Conservation (phyloP, 345 rosid species). For the Gossypium longicalyx region DNA sequence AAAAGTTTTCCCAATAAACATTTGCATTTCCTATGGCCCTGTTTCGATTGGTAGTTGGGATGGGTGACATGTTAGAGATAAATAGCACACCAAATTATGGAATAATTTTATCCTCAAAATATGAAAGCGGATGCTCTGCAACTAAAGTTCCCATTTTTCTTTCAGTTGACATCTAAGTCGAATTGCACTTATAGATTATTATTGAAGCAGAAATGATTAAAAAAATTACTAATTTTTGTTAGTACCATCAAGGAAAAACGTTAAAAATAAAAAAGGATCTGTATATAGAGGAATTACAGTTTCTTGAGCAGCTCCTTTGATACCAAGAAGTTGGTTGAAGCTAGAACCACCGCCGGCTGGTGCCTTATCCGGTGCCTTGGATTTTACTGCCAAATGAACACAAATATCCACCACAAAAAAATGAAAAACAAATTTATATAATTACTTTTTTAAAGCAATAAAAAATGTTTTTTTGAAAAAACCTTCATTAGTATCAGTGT, state of each 20-base stretch:
- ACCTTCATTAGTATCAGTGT: conserved; percentile 83
- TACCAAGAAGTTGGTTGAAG: conserved; percentile 93
- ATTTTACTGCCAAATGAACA: conserved; percentile 37
- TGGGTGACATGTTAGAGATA: background rate
- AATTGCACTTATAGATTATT: background rate
- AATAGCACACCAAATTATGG: background rate
- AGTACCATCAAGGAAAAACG: background rate
- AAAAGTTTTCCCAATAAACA: background rate
- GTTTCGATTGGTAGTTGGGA: background rate
- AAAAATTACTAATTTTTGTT: background rate
- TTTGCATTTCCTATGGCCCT: background rate
- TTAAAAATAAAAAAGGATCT: background rate
- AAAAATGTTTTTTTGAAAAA: background rate
- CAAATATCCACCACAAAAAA: background rate
- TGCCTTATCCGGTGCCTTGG: conserved; percentile 68
- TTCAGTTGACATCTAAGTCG: background rate
- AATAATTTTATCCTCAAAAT: background rate
- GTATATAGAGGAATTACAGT: conserved; percentile 41
- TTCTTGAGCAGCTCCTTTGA: conserved; percentile 93
- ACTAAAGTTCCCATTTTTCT: background rate
- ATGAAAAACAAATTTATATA: background rate
- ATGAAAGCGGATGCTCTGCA: background rate
- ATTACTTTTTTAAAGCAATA: background rate
- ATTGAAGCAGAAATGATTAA: background rate
- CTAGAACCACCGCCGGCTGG: conserved; percentile 68